phyloP scores from a whole-genome alignment of 306 rosid genomes.

The Sicyos baderoa region DNA sequence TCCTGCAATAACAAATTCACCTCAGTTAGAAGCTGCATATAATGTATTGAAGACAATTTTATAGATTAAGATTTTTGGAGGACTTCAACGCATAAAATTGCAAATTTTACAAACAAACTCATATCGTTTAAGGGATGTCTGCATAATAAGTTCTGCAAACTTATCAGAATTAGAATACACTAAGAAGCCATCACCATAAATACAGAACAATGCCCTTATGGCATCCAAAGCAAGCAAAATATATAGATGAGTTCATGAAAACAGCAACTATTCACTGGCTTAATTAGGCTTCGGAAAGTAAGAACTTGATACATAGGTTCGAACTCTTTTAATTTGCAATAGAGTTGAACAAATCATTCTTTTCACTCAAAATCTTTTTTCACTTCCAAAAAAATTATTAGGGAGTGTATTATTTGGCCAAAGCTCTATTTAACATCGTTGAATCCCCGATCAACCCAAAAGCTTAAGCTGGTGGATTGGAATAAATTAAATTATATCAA shows the following conservation, averaged over 20 bases:
- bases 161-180: not conserved
- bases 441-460: no score
- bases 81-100: not conserved
- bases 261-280: not conserved
- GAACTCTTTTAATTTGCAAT: not conserved
- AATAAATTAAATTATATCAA: no score
- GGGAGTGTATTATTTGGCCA: not conserved
- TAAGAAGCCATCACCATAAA: not conserved
- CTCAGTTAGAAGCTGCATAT: not conserved
- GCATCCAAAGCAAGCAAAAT: not conserved
- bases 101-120: not conserved
- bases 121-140: not conserved
- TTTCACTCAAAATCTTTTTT: not conserved
- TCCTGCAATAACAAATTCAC: constrained; percentile 15
- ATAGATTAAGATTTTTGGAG: not conserved
- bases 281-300: not conserved
- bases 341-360: not conserved
- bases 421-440: not conserved
- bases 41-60: not conserved
- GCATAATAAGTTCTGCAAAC: not conserved
- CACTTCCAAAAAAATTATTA: not conserved
- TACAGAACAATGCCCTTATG: not conserved
- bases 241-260: not conserved
- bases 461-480: no score
- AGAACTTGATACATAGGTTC: not conserved